A percentile compares a stretch with the other conserved stretches of the same genome.
Conservation (phyloP, 2,329 filamentous ascomycete species). For the Aspergillus sp. region DNA sequence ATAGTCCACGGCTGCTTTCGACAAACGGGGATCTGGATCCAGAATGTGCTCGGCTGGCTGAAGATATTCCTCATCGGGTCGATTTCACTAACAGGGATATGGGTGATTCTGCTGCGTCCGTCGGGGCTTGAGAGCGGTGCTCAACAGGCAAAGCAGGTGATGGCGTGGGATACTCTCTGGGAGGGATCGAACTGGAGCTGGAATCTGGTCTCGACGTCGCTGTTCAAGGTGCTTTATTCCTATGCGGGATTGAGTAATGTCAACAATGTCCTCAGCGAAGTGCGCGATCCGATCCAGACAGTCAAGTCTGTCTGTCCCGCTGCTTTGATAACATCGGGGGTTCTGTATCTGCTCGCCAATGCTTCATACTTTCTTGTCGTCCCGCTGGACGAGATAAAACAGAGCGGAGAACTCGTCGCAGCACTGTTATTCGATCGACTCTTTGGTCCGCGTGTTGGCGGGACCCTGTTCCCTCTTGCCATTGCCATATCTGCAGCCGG, state of each 20-base stretch:
- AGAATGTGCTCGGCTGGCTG: conserved; percentile 63
- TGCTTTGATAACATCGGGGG: conserved; percentile 61
- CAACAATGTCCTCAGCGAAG: conserved; percentile 71
- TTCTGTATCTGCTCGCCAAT: conserved; percentile 68
- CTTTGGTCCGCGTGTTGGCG: conserved; percentile 61
- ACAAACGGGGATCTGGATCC: conserved; percentile 57
- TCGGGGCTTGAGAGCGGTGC: conserved; percentile 11
- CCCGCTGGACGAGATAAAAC: conserved; percentile 65
- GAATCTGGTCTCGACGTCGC: conserved; percentile 64
- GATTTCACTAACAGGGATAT: conserved; percentile 62
- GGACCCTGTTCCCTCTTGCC: conserved; percentile 59
- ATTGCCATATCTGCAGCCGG: conserved; percentile 68
- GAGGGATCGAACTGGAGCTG: conserved; percentile 68
- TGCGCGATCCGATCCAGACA: conserved; percentile 66
- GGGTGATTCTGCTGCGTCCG: conserved; percentile 54
- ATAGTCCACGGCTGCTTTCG: conserved; percentile 61
- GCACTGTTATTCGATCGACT: conserved; percentile 66
- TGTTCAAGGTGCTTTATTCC: conserved; percentile 66
- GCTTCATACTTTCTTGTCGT: conserved; percentile 64
- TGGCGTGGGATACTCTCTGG: conserved; percentile 58
- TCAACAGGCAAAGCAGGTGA: neutral
- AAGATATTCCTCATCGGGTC: conserved; percentile 62
- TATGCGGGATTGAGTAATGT: conserved; percentile 67
- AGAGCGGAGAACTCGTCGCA: conserved; percentile 66
- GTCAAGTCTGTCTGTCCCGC: conserved; percentile 61